phyloP scores from a whole-genome alignment of 352 stramenopile species.

The Globisporangium camurandrum region DNA sequence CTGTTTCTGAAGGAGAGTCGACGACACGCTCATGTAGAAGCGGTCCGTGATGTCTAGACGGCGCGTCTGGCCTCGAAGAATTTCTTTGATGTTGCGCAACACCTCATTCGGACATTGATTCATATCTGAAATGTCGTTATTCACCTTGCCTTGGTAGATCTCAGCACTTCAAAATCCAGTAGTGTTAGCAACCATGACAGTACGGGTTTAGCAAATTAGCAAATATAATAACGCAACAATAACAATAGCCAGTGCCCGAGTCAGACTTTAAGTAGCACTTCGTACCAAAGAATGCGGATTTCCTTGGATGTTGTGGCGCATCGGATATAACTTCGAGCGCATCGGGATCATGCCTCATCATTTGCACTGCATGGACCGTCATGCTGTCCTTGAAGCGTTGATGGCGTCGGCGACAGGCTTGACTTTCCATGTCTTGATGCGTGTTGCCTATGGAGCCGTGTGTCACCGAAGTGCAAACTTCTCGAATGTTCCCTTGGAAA shows the following conservation, averaged over 20 bases:
- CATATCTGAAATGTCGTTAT: neutral
- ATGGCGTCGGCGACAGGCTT: neutral
- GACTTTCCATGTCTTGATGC: conserved; percentile 1
- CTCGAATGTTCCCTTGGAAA: neutral
- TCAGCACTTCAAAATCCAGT: too few relatives aligned
- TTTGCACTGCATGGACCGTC: neutral
- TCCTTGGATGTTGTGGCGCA: conserved; percentile 11
- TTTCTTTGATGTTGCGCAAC: conserved; percentile 1
- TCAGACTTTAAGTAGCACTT: conserved; percentile 20
- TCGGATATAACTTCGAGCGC: too few relatives aligned
- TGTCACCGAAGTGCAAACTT: neutral
- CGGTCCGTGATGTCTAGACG: neutral
- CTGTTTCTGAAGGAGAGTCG: conserved; percentile 7
- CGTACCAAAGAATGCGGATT: conserved; percentile 14
- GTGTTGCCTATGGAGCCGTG: neutral
- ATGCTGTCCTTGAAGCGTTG: neutral
- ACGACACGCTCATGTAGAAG: too few relatives aligned
- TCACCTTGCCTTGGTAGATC: neutral
- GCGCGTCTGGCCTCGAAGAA: neutral
- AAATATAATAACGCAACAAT: neutral
- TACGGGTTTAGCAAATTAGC: too few relatives aligned
- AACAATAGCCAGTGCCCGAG: neutral
- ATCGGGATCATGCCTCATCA: conserved; percentile 20
- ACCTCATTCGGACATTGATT: neutral
- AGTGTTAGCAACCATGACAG: too few relatives aligned